Evolutionary conservation across 2,329 filamentous ascomycete genomes (phyloP).

Genomic region (Acrodontium crateriforme): DNA sequence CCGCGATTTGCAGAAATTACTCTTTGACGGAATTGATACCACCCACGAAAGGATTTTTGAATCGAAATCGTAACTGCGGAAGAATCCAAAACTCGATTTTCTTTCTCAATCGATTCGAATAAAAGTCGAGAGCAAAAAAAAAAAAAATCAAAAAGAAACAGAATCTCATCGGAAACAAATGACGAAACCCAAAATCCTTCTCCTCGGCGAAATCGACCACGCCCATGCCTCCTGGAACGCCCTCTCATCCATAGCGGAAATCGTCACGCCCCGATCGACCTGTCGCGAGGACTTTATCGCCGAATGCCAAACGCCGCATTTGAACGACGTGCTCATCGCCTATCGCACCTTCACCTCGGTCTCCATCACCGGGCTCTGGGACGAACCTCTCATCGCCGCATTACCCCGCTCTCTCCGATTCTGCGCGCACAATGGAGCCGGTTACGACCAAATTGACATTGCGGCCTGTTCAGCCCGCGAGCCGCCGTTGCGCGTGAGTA

Average conservation of each 20-base stretch:
- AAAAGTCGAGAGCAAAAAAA: too few species aligned
- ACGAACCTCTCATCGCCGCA: constrained; percentile 52
- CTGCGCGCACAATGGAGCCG: constrained; percentile 44
- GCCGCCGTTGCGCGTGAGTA: constrained; percentile 53
- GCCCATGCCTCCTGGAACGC: constrained; percentile 52
- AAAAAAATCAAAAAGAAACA: too few species aligned
- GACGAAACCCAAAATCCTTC: constrained; percentile 44
- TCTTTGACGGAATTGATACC: too few species aligned
- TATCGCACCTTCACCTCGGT: constrained; percentile 60
- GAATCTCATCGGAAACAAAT: too few species aligned
- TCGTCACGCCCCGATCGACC: constrained; percentile 47
- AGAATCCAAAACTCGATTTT: too few species aligned
- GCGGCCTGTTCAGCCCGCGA: constrained; percentile 52
- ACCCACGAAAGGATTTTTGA: too few species aligned
- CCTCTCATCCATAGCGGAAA: constrained; percentile 48
- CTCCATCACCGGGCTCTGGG: constrained; percentile 52
- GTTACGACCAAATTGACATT: constrained; percentile 73
- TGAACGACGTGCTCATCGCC: constrained; percentile 51
- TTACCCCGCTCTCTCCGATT: constrained; percentile 26
- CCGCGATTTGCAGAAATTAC: too few species aligned
- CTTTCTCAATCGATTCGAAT: constrained; percentile 19
- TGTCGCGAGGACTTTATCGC: constrained; percentile 54
- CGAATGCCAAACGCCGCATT: constrained; percentile 49
- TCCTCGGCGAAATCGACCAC: constrained; percentile 49
- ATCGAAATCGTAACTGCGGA: too few species aligned